Base-by-base conservation (phyloP, 768 basidiomycete genomes). In the Mycena leptocephala region DNA sequence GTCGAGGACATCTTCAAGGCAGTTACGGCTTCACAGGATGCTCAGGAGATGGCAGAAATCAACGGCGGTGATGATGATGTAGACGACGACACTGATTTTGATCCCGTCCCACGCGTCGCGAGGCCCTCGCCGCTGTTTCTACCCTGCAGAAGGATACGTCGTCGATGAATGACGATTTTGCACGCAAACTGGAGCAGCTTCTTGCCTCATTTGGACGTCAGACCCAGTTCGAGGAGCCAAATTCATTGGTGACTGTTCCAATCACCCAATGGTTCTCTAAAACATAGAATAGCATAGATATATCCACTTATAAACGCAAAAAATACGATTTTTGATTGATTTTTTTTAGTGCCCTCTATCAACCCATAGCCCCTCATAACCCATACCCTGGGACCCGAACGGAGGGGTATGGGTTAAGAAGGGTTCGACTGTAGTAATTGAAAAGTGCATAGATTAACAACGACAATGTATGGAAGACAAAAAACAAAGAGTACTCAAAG, bases 41-140 rank as follows among this genome's bases (percentile, higher is more conserved):
- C 63, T 1, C 72, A 73, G 63, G 37, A 56, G 3, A 28, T 4
- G 0, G n/a, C 72, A 2, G 72, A 73, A 18, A 63, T 37, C 9
- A 53, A 28, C 16, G 63, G 72, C 43, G 91, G n/a, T 86, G 87
- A 76, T 80, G 81, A 70, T 72, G 76, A 81, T 46, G 37, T 64
- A 62, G 75, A 77, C 55, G 72, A 76, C 11, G 64, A 76, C 70
- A 53, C 70, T 5, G 55, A 46, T 16, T 28, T 37, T 20, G 33
- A 26, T 20, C 53, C 63, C 70, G 75, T n/a, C 78, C 82, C 53
- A 78, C 77, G 33, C 64, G 76, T 68, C 24, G 55, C 30, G 81
- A 82, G 61, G 78, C 82, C 55, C 78, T 83, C 13, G 24, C 51
- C 18, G 79, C 82, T 14, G 79, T 71, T 22, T 46, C 70, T 26